These are phyloP conservation scores for Gracilaria caudata DNA, from an alignment of 23 red algal genomes.

Conservation along the genomic window DNA sequence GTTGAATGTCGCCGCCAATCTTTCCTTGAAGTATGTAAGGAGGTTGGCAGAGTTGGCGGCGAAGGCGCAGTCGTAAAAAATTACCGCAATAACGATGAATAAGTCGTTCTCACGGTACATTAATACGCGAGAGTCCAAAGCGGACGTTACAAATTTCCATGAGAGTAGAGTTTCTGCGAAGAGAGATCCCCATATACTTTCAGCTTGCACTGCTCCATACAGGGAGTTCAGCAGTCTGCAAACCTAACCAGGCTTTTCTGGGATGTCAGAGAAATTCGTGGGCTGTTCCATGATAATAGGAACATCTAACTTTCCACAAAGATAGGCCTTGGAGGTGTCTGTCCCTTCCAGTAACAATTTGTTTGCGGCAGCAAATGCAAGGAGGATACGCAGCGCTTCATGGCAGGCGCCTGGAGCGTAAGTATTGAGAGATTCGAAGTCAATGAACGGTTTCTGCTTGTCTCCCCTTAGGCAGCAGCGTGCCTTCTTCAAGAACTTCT, in stretches of 20 bases:
- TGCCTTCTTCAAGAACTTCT: neutral
- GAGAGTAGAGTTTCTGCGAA: neutral
- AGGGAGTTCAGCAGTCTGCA: slow-evolving; percentile 4
- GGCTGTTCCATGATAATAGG: slow-evolving; percentile 20
- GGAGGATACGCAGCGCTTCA: slow-evolving; percentile 20
- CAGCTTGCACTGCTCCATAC: slow-evolving; percentile 1
- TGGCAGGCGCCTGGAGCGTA: slow-evolving; percentile 15
- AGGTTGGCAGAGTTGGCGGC: neutral
- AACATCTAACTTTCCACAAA: slow-evolving; percentile 5
- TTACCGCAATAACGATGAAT: neutral
- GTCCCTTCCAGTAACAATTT: neutral
- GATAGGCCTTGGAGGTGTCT: slow-evolving; percentile 9
- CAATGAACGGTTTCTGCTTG: neutral
- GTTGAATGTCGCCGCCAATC: neutral
- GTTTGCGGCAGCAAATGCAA: neutral
- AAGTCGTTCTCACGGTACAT: neutral
- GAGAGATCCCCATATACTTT: neutral
- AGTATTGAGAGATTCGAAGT: neutral
- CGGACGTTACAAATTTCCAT: neutral
- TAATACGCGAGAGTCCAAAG: neutral
- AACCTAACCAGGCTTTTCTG: neutral
- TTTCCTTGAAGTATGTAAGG: neutral
- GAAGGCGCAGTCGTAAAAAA: neutral
- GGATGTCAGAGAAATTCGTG: neutral
- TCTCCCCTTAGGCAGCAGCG: slow-evolving; percentile 14